Evolutionary conservation across 106 monocot genomes (phyloP), one percentile per base, ranked within the genome.

Genomic region (Narthecium ossifragum): DNA sequence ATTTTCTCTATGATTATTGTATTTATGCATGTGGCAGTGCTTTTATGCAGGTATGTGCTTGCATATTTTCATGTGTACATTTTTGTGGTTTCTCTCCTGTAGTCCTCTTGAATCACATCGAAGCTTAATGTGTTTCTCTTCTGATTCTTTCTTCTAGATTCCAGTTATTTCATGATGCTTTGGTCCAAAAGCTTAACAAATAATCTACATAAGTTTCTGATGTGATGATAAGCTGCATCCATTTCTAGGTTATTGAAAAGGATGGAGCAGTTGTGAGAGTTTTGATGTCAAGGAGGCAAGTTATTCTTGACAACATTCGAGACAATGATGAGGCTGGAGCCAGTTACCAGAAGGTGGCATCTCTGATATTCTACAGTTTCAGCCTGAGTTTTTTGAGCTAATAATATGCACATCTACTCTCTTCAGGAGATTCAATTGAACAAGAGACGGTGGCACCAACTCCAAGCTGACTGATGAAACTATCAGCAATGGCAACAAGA

Each of bases 261-360:
- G 75, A 85, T 63, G 71, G 68, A 28, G 53, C 69, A 34, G 73
- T 90, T 33, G 76, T 79, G 8, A 77, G 77, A 49, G 76, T 74
- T 15, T 66, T 98, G 24, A 83, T 29, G 67, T 67, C 75, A 41
- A 87, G 96, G 73, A 81, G 96, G 61, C 96, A 98, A 60, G 62
- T 86, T 31, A 87, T 98, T 72, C 90, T 98, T 66, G 96, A 91
- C 47, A 98, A 98, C 55, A 87, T 98, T 36, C 83, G 96, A 50
- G 90, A 98, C 46, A 98, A 98, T 70, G 96, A 98, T 59, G 96
- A 98, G 72, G 87, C 90, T 68, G 96, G 87, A 64, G 55, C 86
- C 55, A 53, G 71, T 13, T 98, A 98, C 62, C 73, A 63, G 36
- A 98, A 98, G 96, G 96, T 98, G 15, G 25, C 31, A 28, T 45